These are phyloP conservation scores for Aureoboletus auriporus DNA, from an alignment of 768 basidiomycete species.

Conservation along the genomic window DNA sequence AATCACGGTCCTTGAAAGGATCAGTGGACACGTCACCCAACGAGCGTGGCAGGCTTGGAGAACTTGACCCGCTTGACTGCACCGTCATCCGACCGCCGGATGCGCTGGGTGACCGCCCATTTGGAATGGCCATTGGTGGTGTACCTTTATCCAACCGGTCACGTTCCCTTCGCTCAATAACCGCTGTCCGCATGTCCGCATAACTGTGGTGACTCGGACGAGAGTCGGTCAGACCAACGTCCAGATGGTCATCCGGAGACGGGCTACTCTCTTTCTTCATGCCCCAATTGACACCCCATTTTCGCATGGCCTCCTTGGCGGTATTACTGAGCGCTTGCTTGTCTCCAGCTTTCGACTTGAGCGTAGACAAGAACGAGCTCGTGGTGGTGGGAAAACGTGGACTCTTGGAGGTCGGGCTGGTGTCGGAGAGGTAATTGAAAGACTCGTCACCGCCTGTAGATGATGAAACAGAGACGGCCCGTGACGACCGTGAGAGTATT, in stretches of 20 bases:
- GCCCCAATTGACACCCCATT: constrained; percentile 87
- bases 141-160: constrained; percentile 27
- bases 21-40: constrained; percentile 21
- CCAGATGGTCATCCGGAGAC: constrained; percentile 39
- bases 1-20: constrained; percentile 30
- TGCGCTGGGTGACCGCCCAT: constrained; percentile 22
- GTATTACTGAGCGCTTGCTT: constrained; percentile 83
- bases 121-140: constrained; percentile 36
- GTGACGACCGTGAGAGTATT: constrained; percentile 36
- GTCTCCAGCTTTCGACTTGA: constrained; percentile 73
- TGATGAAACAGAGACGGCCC: constrained; percentile 35
- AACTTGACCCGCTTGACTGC: constrained; percentile 23
- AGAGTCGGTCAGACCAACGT: constrained; percentile 35
- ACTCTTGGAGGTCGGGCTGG: constrained; percentile 26
- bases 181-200: constrained; percentile 74
- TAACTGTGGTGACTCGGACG: constrained; percentile 48
- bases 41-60: constrained; percentile 33
- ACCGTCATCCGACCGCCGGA: constrained; percentile 24
- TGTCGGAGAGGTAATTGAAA: constrained; percentile 32
- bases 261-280: constrained; percentile 49
- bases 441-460: constrained; percentile 26
- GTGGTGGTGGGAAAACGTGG: constrained; percentile 38
- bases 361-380: constrained; percentile 69
- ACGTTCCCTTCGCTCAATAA: constrained; percentile 58
- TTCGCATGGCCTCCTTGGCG: constrained; percentile 86